These are phyloP conservation scores for Colletotrichum salicis DNA, from an alignment of 2,329 filamentous ascomycete species.

Conservation along the genomic window DNA sequence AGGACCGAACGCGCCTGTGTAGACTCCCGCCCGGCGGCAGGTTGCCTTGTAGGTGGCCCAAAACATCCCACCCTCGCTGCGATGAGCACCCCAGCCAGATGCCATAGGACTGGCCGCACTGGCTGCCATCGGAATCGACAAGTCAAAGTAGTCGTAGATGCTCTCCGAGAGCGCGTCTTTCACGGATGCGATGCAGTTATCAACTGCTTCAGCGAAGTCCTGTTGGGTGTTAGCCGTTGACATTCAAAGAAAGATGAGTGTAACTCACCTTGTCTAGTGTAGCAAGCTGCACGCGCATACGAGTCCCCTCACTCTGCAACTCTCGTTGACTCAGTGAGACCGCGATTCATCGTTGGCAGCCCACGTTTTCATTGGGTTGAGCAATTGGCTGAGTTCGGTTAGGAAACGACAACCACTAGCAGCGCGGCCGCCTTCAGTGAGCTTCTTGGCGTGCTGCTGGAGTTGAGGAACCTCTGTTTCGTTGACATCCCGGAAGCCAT, in stretches of 20 bases:
- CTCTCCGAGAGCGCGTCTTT: conserved; percentile 36
- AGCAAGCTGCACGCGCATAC: conserved; percentile 31
- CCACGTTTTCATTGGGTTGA: conserved; percentile 42
- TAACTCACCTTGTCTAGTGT: conserved; percentile 30
- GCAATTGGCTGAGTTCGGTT: conserved; percentile 38
- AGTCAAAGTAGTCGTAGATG: conserved; percentile 39
- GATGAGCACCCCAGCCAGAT: conserved; percentile 38
- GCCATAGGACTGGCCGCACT: conserved; percentile 36
- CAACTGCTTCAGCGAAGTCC: conserved; percentile 36
- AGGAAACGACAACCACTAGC: conserved; percentile 38
- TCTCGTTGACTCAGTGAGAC: conserved; percentile 34
- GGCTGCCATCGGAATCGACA: conserved; percentile 35
- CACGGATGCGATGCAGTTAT: conserved; percentile 35
- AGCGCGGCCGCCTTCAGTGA: conserved; percentile 33
- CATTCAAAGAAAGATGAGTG: too few relatives aligned
- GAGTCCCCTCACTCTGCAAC: conserved; percentile 33
- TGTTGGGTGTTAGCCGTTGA: background rate
- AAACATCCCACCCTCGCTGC: conserved; percentile 36
- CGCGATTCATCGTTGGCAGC: conserved; percentile 38
- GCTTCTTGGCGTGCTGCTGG: conserved; percentile 56
- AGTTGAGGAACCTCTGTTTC: conserved; percentile 71
- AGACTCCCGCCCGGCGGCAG: conserved; percentile 38
- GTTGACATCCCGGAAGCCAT: conserved; percentile 60
- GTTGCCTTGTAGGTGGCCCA: conserved; percentile 44
- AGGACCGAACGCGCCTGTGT: conserved; percentile 31